phyloP scores from a whole-genome alignment of 2,329 filamentous ascomycete genomes.

The Ilyonectria robusta region DNA sequence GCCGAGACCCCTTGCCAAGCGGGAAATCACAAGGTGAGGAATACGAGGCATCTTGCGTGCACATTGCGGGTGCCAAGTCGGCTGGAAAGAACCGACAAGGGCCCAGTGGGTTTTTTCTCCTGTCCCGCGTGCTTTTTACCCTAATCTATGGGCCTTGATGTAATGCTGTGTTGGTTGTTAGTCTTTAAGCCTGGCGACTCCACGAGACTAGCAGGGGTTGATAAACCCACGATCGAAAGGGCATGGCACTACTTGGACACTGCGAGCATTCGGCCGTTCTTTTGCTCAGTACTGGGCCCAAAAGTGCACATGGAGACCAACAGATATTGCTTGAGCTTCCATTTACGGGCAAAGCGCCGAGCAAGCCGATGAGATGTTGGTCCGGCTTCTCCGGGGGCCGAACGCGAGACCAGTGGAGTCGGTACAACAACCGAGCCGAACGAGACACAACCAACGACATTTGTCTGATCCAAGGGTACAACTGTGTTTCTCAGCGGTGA shows the following conservation, averaged over 20 bases:
- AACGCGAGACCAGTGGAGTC: background rate
- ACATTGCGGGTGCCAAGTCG: background rate
- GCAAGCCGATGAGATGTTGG: slow-evolving; percentile 3
- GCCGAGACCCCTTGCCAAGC: background rate
- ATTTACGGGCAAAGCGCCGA: slow-evolving; percentile 4
- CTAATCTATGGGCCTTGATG: background rate
- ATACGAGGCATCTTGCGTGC: slow-evolving; percentile 14
- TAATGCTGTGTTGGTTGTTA: slow-evolving; percentile 26
- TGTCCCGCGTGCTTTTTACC: background rate
- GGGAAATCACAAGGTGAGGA: slow-evolving; percentile 3
- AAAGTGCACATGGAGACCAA: background rate
- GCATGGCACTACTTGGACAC: background rate
- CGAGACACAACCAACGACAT: background rate
- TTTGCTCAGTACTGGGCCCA: background rate
- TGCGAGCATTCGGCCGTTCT: slow-evolving; percentile 4
- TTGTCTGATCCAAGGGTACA: background rate
- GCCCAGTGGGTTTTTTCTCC: background rate
- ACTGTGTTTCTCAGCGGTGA: background rate
- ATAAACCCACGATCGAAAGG: slow-evolving; percentile 19
- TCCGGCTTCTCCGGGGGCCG: slow-evolving; percentile 4
- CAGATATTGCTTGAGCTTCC: background rate
- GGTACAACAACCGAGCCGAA: background rate
- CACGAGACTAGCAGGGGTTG: slow-evolving; percentile 9
- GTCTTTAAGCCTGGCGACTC: slow-evolving; percentile 16
- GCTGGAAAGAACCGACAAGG: slow-evolving; percentile 1